Conservation (phyloP, 2,329 filamentous ascomycete species). For the Talaromyces marneffei region DNA sequence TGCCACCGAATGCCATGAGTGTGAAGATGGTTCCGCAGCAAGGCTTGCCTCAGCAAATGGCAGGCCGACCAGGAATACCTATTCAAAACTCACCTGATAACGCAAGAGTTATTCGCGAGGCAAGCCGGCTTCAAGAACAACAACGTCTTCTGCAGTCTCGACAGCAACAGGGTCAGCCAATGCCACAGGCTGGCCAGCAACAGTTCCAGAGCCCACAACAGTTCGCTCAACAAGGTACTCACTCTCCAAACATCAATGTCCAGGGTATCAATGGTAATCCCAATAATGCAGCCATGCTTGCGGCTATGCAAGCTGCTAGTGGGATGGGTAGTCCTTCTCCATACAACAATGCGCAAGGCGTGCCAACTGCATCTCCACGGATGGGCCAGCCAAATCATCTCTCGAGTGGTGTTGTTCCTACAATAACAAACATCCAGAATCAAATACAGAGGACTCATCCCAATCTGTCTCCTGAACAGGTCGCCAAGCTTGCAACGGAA, state of each 20-base stretch:
- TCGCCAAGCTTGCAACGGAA: slow-evolving; percentile 49
- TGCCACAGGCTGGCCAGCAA: slow-evolving; percentile 34
- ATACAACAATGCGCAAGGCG: slow-evolving; percentile 33
- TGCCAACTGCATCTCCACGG: slow-evolving; percentile 43
- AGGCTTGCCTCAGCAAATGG: slow-evolving; percentile 50
- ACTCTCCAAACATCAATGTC: slow-evolving; percentile 44
- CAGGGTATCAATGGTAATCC: slow-evolving; percentile 12
- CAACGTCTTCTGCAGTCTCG: slow-evolving; percentile 58
- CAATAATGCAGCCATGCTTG: slow-evolving; percentile 38
- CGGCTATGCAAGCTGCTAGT: slow-evolving; percentile 39
- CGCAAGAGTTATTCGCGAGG: slow-evolving; percentile 44
- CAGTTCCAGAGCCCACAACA: slow-evolving; percentile 38
- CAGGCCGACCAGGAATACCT: slow-evolving; percentile 33
- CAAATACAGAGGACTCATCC: slow-evolving; percentile 49
- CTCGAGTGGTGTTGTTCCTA: slow-evolving; percentile 50
- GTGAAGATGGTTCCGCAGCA: slow-evolving; percentile 52
- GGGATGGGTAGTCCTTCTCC: slow-evolving; percentile 41
- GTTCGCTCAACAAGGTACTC: slow-evolving; percentile 42
- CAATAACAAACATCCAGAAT: slow-evolving; percentile 49
- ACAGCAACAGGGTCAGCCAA: slow-evolving; percentile 33
- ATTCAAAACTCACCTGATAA: slow-evolving; percentile 53
- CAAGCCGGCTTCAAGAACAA: slow-evolving; percentile 43
- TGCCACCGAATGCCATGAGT: slow-evolving; percentile 52
- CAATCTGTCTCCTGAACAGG: slow-evolving; percentile 48
- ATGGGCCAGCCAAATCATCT: slow-evolving; percentile 46